Base-by-base conservation (phyloP, 257 asterid genomes). In the Ophiorrhiza pumila region DNA sequence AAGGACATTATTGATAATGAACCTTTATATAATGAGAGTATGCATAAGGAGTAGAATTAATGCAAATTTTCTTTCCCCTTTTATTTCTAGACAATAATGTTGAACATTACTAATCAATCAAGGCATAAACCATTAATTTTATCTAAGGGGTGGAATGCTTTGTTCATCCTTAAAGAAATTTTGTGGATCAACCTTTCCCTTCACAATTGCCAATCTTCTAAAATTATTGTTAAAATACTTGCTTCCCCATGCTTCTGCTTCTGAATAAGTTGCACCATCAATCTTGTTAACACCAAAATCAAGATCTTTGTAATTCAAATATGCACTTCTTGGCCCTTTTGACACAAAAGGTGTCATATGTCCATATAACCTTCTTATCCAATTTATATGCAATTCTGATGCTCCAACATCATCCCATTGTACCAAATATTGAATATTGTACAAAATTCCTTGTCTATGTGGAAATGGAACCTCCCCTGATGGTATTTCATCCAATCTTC, bases 121-220 rank as follows among this genome's bases (percentile, higher is more conserved):
- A n/a, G n/a, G n/a, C n/a, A n/a, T n/a, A n/a, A n/a, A n/a, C n/a
- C n/a, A n/a, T 42, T 42, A 11, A 11, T 20, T 52, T 52, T 1
- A 52, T 63, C 31, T 25, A n/a, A 71, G 46, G n/a, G 81, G 81
- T 47, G 81, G 81, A 69, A 91, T 84, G 69, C 92, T 91, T 60
- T 89, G 94, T 71, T 87, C 87, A 64, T 84, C 71, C 49, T 79
- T 78, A 74, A 89, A 89, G 78, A 80, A 89, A 34, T 87, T 89
- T 29, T 52, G 45, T 1, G 94, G 92, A 72, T 91, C 97, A 46
- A 58, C 80, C 71, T 14, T 8, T 35, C 69, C 80, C 65, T 91
- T 91, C 29, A 82, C 85, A 32, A 31, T 7, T 0, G 82, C 87
- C 80, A 89, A 69, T 68, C 83, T 84, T 72, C 73, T 41, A 52